These are phyloP conservation scores for Pistacia integerrima DNA, from an alignment of 345 rosid species.

Conservation along the genomic window DNA sequence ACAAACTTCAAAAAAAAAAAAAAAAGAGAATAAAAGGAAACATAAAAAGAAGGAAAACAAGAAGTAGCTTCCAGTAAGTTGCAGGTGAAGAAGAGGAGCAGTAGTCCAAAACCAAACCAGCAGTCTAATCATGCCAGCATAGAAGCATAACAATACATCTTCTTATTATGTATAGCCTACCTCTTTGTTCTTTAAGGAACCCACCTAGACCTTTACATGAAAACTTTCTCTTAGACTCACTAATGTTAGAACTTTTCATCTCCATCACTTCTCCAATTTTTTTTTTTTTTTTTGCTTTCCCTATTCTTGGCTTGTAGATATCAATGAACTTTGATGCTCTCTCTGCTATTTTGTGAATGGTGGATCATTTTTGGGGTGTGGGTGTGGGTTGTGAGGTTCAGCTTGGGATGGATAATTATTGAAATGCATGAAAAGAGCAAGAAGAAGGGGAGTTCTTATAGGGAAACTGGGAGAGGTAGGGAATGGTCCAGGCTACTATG, in stretches of 20 bases:
- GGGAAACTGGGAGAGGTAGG: conserved; percentile 6
- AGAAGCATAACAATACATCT: conserved; percentile 61
- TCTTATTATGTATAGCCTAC: conserved; percentile 56
- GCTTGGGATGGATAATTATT: conserved; percentile 10
- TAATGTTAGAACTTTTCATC: conserved; percentile 28
- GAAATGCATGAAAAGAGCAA: conserved; percentile 22
- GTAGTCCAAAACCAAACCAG: not conserved
- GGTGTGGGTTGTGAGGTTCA: not conserved
- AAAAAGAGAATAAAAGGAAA: not conserved
- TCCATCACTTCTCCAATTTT: conserved; percentile 22
- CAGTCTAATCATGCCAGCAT: conserved; percentile 48
- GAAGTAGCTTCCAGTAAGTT: not conserved
- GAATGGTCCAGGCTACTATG: conserved; percentile 20
- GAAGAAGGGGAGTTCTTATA: conserved; percentile 24
- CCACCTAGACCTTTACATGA: conserved; percentile 44
- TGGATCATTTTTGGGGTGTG: conserved; percentile 22
- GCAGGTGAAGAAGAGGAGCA: conserved; percentile 6
- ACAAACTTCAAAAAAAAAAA: not conserved
- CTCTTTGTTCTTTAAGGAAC: conserved; percentile 48
- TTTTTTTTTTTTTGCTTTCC: not conserved
- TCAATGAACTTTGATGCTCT: conserved; percentile 13
- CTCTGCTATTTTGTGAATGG: conserved; percentile 9
- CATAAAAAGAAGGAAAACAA: not conserved
- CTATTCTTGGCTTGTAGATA: conserved; percentile 4
- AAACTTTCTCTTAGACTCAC: conserved; percentile 39